phyloP scores from a whole-genome alignment of 2,329 filamentous ascomycete species.

The Ophidiomyces ophidiicola region DNA sequence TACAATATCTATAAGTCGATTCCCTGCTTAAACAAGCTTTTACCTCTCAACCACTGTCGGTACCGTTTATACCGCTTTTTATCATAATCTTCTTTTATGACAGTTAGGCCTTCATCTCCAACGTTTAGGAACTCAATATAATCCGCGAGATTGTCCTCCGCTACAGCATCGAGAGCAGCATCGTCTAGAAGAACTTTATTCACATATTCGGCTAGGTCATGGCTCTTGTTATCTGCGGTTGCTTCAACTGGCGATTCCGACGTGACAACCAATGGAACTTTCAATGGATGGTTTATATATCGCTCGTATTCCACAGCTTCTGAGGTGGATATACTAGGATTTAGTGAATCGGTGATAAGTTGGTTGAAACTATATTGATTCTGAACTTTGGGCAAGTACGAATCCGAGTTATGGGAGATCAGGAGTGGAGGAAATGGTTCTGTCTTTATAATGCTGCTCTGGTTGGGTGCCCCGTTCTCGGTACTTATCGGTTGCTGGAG shows the following conservation, averaged over 20 bases:
- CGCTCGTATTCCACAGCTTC: constrained; percentile 79
- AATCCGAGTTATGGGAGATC: constrained; percentile 1
- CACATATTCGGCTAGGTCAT: constrained; percentile 71
- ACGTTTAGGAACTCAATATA: constrained; percentile 68
- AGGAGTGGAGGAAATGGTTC: constrained; percentile 1
- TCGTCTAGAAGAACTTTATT: constrained; percentile 55
- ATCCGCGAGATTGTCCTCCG: constrained; percentile 56
- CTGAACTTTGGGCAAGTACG: constrained; percentile 54
- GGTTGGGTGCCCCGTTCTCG: constrained; percentile 22
- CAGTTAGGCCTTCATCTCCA: constrained; percentile 72
- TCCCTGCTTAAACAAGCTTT: constrained; percentile 90
- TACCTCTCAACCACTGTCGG: constrained; percentile 83
- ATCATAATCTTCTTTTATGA: constrained; percentile 68
- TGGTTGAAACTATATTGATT: constrained; percentile 64
- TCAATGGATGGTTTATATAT: constrained; percentile 82
- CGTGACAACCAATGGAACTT: constrained; percentile 56
- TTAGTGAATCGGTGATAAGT: constrained; percentile 71
- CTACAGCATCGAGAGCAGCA: constrained; percentile 29
- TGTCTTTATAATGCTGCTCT: constrained; percentile 45
- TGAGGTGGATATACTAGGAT: constrained; percentile 62
- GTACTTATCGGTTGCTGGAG: constrained; percentile 25
- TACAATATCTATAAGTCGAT: constrained; percentile 36
- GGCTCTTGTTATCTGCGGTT: constrained; percentile 29
- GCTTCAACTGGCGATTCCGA: constrained; percentile 31
- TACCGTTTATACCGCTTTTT: constrained; percentile 98